Conservation (phyloP, 176 grass and related monocot species). For the Secale cereale region DNA sequence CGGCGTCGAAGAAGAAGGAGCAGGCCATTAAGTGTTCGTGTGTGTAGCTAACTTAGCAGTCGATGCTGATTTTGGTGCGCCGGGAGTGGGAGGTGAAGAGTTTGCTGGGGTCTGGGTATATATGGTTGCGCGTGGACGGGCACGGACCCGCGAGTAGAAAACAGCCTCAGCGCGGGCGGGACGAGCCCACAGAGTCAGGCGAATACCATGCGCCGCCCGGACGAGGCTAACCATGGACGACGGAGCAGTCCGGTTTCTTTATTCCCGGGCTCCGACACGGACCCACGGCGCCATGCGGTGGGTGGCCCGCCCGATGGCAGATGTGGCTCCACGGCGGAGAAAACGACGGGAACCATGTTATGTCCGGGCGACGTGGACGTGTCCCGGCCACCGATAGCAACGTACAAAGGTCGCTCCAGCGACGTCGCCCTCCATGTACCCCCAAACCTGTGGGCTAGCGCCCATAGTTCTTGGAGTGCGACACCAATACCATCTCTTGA, state of each 20-base stretch:
- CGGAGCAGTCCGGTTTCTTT: too few species aligned
- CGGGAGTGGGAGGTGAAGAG: neutral
- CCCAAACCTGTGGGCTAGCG: neutral
- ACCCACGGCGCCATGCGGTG: neutral
- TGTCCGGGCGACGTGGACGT: neutral
- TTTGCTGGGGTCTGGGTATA: neutral
- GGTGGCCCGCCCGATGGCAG: neutral
- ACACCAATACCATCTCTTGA: neutral
- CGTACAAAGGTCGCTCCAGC: neutral
- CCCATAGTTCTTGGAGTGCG: neutral
- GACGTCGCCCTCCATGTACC: neutral
- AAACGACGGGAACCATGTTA: neutral
- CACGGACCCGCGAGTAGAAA: neutral
- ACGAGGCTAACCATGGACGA: neutral
- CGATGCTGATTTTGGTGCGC: neutral
- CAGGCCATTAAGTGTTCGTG: neutral
- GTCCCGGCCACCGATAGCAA: neutral
- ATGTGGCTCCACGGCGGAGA: neutral
- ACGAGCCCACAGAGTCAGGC: neutral
- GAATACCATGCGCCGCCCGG: neutral
- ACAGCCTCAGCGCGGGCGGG: neutral
- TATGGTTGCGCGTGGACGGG: neutral
- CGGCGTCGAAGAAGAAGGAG: conserved; percentile 52
- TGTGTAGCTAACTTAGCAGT: too few species aligned
- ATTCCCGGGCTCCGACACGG: neutral